A percentile compares a stretch with the other conserved stretches of the same genome.
phyloP scores from a whole-genome alignment of 345 rosid genomes.

The Crucihimalaya himalaica region DNA sequence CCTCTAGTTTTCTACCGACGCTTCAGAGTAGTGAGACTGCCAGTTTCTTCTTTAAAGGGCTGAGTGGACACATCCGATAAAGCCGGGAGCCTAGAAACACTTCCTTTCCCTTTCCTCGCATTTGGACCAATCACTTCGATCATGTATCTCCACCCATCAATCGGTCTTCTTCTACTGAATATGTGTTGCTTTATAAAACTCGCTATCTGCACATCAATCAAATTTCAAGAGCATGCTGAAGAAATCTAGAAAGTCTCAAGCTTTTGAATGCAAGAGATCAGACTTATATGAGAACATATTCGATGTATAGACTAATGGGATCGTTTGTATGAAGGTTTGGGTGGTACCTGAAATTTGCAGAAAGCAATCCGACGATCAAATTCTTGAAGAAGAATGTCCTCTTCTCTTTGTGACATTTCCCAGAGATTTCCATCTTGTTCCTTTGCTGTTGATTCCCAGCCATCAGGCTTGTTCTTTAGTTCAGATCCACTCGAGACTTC shows the following conservation, averaged over 20 bases:
- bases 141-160: constrained; percentile 97
- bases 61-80: constrained; percentile 78
- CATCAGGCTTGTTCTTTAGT: constrained; percentile 86
- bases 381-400: constrained; percentile 92
- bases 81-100: constrained; percentile 81
- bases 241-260: not conserved
- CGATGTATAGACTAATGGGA: not conserved
- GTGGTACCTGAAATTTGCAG: constrained; percentile 82
- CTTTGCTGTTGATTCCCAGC: constrained; percentile 91
- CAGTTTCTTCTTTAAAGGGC: constrained; percentile 76
- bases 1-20: constrained; percentile 43
- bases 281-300: not conserved
- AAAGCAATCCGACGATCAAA: constrained; percentile 85
- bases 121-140: constrained; percentile 97
- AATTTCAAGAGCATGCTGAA: not conserved
- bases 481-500: constrained; percentile 59
- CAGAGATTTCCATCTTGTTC: constrained; percentile 82
- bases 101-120: constrained; percentile 93
- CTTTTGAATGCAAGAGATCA: not conserved
- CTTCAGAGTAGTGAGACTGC: constrained; percentile 41
- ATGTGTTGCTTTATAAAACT: constrained; percentile 93
- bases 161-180: constrained; percentile 93
- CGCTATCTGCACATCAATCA: constrained; percentile 64
- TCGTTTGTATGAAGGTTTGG: not conserved
- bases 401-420: constrained; percentile 99